Percentiles rank a stretch among this genome's conserved stretches.
Evolutionary conservation across 768 basidiomycete genomes (phyloP).

Genomic region (Russula dissimulans): DNA sequence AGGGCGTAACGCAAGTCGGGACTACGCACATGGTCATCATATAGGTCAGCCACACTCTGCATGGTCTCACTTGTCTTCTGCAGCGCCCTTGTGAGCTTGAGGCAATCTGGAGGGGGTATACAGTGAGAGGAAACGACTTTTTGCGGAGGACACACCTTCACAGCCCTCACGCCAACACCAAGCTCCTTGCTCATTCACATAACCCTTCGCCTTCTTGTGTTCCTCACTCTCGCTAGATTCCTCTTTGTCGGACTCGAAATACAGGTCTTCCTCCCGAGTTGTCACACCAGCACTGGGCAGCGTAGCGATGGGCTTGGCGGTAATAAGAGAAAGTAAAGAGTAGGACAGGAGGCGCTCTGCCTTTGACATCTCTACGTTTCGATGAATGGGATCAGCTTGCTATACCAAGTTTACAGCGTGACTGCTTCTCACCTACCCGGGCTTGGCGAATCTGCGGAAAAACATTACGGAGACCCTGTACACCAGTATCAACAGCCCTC

Average conservation of each 20-base stretch:
- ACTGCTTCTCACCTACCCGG: conserved; percentile 44
- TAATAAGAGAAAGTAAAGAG: conserved; percentile 65
- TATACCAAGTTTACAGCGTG: not conserved
- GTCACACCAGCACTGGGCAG: conserved; percentile 33
- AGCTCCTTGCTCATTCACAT: conserved; percentile 62
- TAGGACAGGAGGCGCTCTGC: conserved; percentile 67
- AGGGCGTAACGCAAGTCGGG: not conserved
- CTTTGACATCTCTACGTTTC: conserved; percentile 61
- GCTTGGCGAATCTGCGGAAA: conserved; percentile 58
- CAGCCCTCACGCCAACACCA: conserved; percentile 86
- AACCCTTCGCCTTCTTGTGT: conserved; percentile 37
- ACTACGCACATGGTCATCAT: conserved; percentile 61
- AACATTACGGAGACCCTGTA: conserved; percentile 54
- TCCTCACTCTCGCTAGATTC: conserved; percentile 24
- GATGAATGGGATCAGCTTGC: not conserved
- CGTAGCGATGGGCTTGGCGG: conserved; percentile 50
- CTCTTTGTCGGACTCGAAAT: conserved; percentile 42
- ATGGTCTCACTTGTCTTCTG: conserved; percentile 67
- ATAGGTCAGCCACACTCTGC: conserved; percentile 67
- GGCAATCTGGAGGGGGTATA: conserved; percentile 42
- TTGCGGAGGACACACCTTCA: conserved; percentile 35
- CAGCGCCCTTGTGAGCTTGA: conserved; percentile 69
- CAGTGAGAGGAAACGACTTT: not conserved
- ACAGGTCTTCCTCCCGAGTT: conserved; percentile 16
- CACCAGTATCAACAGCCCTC: conserved; percentile 55